Percentiles rank a stretch among this genome's conserved stretches.
phyloP scores from a whole-genome alignment of 805 yeast species.

The Metschnikowia baotianmanensis region DNA sequence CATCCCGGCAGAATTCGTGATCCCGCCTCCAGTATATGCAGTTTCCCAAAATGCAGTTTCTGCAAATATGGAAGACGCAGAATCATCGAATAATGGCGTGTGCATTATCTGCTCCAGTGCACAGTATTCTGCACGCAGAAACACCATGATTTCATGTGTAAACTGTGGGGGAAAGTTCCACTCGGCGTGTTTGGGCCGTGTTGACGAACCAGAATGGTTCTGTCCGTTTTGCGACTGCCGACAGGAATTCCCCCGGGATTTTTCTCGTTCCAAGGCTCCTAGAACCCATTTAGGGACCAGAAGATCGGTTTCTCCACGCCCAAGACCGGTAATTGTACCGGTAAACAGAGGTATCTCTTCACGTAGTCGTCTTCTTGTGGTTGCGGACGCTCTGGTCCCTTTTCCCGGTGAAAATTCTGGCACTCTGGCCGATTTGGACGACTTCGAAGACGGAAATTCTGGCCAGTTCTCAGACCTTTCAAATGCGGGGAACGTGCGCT shows the following conservation, averaged over 20 bases:
- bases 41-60: neutral
- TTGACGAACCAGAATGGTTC: slow-evolving; percentile 33
- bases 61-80: slow-evolving; percentile 2
- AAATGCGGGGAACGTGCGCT: too few relatives aligned
- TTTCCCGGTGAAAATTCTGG: too few relatives aligned
- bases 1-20: slow-evolving; percentile 37
- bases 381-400: too few relatives aligned
- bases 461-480: too few relatives aligned
- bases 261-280: slow-evolving; percentile 2
- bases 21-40: slow-evolving; percentile 16
- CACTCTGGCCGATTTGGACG: too few relatives aligned
- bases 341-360: too few relatives aligned
- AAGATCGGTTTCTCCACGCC: too few relatives aligned
- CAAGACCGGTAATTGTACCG: too few relatives aligned
- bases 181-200: slow-evolving; percentile 36
- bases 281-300: neutral
- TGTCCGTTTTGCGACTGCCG: slow-evolving; percentile 52
- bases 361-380: too few relatives aligned
- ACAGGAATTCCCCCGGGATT: slow-evolving; percentile 28
- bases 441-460: too few relatives aligned
- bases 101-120: slow-evolving; percentile 37
- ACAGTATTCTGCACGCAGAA: slow-evolving; percentile 24
- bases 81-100: slow-evolving; percentile 20
- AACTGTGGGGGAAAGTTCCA: slow-evolving; percentile 43
- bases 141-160: slow-evolving; percentile 26